phyloP scores from a whole-genome alignment of 2,329 filamentous ascomycete species.

The Apiospora sp. region DNA sequence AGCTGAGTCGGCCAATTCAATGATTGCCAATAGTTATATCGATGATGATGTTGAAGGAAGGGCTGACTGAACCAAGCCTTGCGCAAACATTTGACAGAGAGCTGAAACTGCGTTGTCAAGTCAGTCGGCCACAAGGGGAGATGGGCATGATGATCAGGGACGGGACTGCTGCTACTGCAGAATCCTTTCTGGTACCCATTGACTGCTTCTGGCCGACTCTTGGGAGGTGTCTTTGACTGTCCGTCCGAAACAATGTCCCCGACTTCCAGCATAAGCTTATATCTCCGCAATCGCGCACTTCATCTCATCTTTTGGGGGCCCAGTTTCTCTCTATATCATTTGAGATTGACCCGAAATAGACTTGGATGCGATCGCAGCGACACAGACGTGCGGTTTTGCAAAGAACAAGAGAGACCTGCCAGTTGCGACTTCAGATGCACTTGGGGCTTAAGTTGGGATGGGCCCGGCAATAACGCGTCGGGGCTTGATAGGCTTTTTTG shows the following conservation, averaged over 20 bases:
- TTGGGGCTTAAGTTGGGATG: background rate
- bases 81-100: background rate
- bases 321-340: background rate
- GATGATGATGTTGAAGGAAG: background rate
- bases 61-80: background rate
- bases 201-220: background rate
- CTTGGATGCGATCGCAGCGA: background rate
- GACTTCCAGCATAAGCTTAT: background rate
- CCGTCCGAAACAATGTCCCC: background rate
- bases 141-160: background rate
- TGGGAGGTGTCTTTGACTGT: background rate
- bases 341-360: background rate
- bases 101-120: constrained; percentile 2
- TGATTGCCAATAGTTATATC: background rate
- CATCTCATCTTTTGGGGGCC: background rate
- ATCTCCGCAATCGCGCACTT: constrained; percentile 12
- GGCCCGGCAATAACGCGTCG: background rate
- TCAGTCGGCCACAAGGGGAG: background rate
- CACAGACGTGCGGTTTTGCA: background rate
- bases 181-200: background rate
- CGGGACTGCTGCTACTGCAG: background rate
- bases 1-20: background rate
- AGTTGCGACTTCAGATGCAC: background rate
- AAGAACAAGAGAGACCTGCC: background rate
- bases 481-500: constrained; percentile 14